Base-by-base conservation (phyloP, 495 filamentous ascomycete species). In the Penicillium bialowiezense region DNA sequence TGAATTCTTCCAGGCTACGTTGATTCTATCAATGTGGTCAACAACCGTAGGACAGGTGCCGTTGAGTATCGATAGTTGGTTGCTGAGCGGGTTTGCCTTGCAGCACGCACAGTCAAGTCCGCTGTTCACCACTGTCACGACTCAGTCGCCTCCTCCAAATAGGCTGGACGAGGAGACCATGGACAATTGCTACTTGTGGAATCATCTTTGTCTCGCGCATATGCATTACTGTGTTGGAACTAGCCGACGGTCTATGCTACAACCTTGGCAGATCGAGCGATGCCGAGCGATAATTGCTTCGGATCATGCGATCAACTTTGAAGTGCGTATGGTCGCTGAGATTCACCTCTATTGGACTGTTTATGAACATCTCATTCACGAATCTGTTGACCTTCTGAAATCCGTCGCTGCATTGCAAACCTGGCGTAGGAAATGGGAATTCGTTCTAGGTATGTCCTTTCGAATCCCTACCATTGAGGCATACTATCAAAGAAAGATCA, bases 221-320 rank as follows among this genome's bases (percentile, higher is more conserved):
- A 60, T 75, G 23, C 72, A 75, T 41, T 75, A 77, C 38, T 77
- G 69, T 41, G 68, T 77, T 14, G 72, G 73, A 0, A 75, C 73
- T 1, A 67, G 68, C 20, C 63, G 71, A 19, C 58, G 58, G 48
- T 62, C 73, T 5, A 60, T 72, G 41, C 48, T 75, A 12, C 59
- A 65, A 19, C 57, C 54, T 3, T 57, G 60, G 53, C 71, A 77
- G 31, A 69, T 77, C 20, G 59, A 71, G 21, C 47, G 62, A 17
- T 74, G 68, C 23, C 54, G 61, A 1, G 44, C 53, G 3, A 60
- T 77, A 5, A 47, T 73, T 10, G 56, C 62, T 8, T 71, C 65
- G 1, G 72, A 72, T 39, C 62, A 64, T 40, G 64, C 61, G 21
- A 75, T 63, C 0, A 77, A 75, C 40, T 75, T 73, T 36, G 72